Conservation (phyloP, 176 grass and related monocot genomes). For the Oryza meridionalis region DNA sequence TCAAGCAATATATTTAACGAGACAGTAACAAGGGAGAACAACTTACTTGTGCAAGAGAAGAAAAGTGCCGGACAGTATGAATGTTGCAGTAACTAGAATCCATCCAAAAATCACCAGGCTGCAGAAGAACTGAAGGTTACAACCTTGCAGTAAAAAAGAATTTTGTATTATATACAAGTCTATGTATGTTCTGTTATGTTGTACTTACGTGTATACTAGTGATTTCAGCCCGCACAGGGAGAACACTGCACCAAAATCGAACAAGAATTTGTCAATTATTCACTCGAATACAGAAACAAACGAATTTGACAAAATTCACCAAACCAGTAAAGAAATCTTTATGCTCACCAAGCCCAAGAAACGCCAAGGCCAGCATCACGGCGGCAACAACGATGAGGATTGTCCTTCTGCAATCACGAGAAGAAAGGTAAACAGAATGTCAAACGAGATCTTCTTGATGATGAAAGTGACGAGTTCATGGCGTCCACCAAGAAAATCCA, state of each 20-base stretch:
- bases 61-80: conserved; percentile 66
- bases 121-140: background rate
- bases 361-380: conserved; percentile 58
- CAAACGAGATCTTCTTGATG: background rate
- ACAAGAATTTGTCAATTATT: too few relatives aligned
- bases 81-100: conserved; percentile 59
- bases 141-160: background rate
- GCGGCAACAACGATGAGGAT: conserved; percentile 55
- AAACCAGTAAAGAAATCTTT: background rate
- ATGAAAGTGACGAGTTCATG: background rate
- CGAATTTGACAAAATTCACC: too few relatives aligned
- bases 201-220: conserved; percentile 64
- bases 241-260: conserved; percentile 54
- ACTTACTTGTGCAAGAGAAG: conserved; percentile 78
- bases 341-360: conserved; percentile 77
- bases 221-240: conserved; percentile 59
- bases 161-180: background rate
- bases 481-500: background rate
- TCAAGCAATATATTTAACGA: too few relatives aligned
- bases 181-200: background rate
- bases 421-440: background rate
- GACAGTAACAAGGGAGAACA: too few relatives aligned
- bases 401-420: conserved; percentile 52
- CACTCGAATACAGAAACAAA: background rate
- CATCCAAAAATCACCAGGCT: conserved; percentile 68